Conservation (phyloP, 2,329 filamentous ascomycete species). For the Fusarium sp. region DNA sequence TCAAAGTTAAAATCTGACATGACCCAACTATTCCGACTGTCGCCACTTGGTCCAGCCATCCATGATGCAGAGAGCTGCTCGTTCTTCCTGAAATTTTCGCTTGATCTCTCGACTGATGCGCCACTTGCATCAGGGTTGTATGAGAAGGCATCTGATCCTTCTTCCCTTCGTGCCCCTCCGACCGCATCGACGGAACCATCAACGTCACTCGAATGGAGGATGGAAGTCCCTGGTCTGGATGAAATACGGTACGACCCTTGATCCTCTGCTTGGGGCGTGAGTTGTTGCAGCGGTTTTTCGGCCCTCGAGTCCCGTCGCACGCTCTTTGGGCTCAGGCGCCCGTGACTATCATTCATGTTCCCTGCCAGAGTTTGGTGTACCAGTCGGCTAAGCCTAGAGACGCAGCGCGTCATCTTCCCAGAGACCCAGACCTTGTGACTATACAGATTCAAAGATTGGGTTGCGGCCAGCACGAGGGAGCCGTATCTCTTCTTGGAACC, state of each 20-base stretch:
- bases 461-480: conserved; percentile 8
- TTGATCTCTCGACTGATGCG: neutral
- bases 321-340: neutral
- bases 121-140: neutral
- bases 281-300: neutral
- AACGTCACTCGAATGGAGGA: neutral
- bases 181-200: neutral
- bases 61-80: neutral
- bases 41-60: neutral
- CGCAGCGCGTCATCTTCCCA: conserved; percentile 34
- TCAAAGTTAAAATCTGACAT: conserved; percentile 37
- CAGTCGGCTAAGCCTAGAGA: conserved; percentile 19
- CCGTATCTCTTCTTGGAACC: conserved; percentile 25
- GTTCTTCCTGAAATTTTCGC: neutral
- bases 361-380: conserved; percentile 8
- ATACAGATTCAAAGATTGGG: conserved; percentile 25
- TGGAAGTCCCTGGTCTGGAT: neutral
- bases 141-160: neutral
- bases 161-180: neutral
- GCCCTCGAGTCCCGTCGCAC: neutral
- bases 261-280: neutral
- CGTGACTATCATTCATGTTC: neutral
- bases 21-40: conserved; percentile 15
- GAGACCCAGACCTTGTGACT: conserved; percentile 35
- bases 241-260: neutral